phyloP scores from a whole-genome alignment of 352 stramenopile species.

The Phytophthora pseudosyringae region DNA sequence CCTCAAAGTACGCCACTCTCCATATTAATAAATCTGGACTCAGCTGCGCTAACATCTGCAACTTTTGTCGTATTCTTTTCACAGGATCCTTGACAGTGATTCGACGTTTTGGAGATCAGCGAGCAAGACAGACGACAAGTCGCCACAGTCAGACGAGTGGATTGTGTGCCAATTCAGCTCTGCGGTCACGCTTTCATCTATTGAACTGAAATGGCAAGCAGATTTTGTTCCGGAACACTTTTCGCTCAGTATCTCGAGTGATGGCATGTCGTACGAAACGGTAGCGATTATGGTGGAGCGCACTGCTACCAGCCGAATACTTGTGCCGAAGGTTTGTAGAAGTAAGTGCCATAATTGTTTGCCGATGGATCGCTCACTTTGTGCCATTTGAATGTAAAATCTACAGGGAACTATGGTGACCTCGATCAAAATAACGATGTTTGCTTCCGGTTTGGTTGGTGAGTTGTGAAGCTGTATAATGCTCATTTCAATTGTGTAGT shows the following conservation, averaged over 20 bases:
- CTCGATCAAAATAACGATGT: conserved; percentile 57
- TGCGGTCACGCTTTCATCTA: conserved; percentile 46
- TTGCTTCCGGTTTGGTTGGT: conserved; percentile 37
- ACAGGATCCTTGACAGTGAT: conserved; percentile 49
- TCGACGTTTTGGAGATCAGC: conserved; percentile 56
- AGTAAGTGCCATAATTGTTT: background rate
- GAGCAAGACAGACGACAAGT: conserved; percentile 23
- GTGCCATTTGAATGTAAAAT: conserved; percentile 7
- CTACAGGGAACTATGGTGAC: conserved; percentile 40
- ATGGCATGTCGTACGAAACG: conserved; percentile 54
- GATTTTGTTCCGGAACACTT: conserved; percentile 48
- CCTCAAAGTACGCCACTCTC: conserved; percentile 45
- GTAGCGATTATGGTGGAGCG: conserved; percentile 53
- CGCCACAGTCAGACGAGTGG: conserved; percentile 44
- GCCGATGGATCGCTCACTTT: background rate
- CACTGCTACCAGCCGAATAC: conserved; percentile 35
- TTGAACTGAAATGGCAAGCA: conserved; percentile 57
- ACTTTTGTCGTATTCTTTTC: background rate
- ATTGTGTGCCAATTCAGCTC: conserved; percentile 60
- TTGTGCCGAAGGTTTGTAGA: conserved; percentile 53
- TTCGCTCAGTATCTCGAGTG: conserved; percentile 52
- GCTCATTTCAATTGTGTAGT: background rate
- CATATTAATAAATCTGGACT: background rate
- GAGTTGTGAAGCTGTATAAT: conserved; percentile 3
- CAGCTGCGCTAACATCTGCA: background rate